Percentiles rank a stretch among this genome's conserved stretches.
These are phyloP conservation scores for Hypoxylon sp. DNA, from an alignment of 2,329 filamentous ascomycete genomes.

Conservation along the genomic window DNA sequence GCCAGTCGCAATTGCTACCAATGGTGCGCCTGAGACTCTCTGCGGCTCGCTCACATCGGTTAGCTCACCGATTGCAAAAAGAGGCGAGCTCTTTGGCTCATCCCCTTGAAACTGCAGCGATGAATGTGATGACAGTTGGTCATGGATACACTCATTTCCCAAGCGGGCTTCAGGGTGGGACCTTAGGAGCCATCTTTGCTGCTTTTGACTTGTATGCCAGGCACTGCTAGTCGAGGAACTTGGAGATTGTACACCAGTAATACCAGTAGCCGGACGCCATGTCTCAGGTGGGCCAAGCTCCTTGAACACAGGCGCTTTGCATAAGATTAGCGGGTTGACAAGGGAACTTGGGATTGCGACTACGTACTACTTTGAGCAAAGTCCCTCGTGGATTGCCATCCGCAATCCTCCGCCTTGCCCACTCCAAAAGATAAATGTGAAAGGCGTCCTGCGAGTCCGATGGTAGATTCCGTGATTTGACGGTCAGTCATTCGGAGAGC, in stretches of 20 bases:
- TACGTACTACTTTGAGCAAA: constrained; percentile 48
- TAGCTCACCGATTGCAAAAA: constrained; percentile 72
- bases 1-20: constrained; percentile 68
- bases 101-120: constrained; percentile 11
- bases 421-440: constrained; percentile 48
- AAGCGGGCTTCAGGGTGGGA: constrained; percentile 65
- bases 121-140: constrained; percentile 44
- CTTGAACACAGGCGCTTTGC: constrained; percentile 51
- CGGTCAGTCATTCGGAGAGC: constrained; percentile 55
- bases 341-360: background rate
- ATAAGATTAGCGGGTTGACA: constrained; percentile 39
- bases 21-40: constrained; percentile 51
- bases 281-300: constrained; percentile 45
- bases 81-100: constrained; percentile 45
- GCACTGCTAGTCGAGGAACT: constrained; percentile 27
- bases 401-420: constrained; percentile 50
- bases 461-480: constrained; percentile 50
- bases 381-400: constrained; percentile 51
- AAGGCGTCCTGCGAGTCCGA: constrained; percentile 54
- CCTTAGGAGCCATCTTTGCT: constrained; percentile 65
- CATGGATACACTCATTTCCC: constrained; percentile 48
- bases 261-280: constrained; percentile 47
- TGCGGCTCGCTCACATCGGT: constrained; percentile 57
- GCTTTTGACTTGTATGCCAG: constrained; percentile 48
- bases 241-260: constrained; percentile 22